Evolutionary conservation across 2,329 filamentous ascomycete genomes (phyloP).

Genomic region (Aaosphaeria pasadenensis): DNA sequence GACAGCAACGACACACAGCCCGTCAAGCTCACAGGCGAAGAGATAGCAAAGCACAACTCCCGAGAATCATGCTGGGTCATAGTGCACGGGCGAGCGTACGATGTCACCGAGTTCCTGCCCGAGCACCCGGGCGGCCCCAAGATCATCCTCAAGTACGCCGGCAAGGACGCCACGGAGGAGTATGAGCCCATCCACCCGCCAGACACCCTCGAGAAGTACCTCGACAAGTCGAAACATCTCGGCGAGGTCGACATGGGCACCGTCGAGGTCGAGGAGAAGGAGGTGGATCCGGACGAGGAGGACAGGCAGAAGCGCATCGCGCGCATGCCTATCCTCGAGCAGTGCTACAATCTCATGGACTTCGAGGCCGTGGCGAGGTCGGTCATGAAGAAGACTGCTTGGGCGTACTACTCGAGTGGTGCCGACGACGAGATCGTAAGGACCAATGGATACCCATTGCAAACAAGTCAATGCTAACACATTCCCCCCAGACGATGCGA

Average conservation of each 20-base stretch:
- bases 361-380: conserved; percentile 89
- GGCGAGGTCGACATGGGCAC: conserved; percentile 38
- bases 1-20: conserved; percentile 40
- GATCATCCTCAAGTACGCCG: conserved; percentile 85
- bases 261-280: conserved; percentile 32
- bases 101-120: conserved; percentile 64
- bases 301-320: conserved; percentile 66
- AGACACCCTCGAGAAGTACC: conserved; percentile 42
- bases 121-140: conserved; percentile 67
- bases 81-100: conserved; percentile 65
- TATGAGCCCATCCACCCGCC: conserved; percentile 55
- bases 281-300: conserved; percentile 60
- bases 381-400: conserved; percentile 94
- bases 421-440: conserved; percentile 83
- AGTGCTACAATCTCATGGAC: conserved; percentile 58
- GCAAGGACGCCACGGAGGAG: conserved; percentile 42
- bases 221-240: conserved; percentile 43
- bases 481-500: conserved; percentile 67
- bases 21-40: conserved; percentile 44
- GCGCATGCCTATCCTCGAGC: conserved; percentile 45
- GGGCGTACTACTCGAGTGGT: conserved; percentile 96
- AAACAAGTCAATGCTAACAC: background rate
- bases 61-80: conserved; percentile 76
- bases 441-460: conserved; percentile 1
- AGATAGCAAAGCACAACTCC: conserved; percentile 70